Conservation (phyloP, 495 filamentous ascomycete species). For the Penicillium odoratum region DNA sequence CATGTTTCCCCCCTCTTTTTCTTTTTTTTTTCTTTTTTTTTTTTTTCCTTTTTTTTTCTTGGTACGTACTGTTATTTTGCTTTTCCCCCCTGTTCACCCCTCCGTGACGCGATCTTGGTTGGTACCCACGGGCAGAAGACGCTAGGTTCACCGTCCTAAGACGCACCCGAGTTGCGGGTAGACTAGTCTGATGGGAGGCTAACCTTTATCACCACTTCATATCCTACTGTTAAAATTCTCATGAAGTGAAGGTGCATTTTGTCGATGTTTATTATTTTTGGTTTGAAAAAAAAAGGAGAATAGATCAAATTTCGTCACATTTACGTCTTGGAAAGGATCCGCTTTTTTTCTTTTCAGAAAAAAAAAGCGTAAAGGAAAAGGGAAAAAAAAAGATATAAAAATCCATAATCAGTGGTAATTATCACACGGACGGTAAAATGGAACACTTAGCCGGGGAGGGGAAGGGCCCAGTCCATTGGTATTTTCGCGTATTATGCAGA, state of each 20-base stretch:
- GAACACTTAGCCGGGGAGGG: conserved; percentile 27
- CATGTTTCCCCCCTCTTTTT: conserved; percentile 7
- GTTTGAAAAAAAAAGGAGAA: background rate
- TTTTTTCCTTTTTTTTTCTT: conserved; percentile 14
- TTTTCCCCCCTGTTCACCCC: conserved; percentile 22
- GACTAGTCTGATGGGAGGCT: conserved; percentile 43
- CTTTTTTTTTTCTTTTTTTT: conserved; percentile 1
- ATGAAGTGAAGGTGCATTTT: background rate
- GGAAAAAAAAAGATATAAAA: conserved; percentile 9
- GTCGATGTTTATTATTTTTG: too few relatives aligned
- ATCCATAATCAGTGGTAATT: background rate
- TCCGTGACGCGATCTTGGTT: conserved; percentile 33
- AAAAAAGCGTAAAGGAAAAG: background rate
- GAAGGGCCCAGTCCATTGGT: conserved; percentile 25
- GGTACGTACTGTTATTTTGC: conserved; percentile 10
- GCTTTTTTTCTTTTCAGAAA: conserved; percentile 13
- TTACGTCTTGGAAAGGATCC: conserved; percentile 13
- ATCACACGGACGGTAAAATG: conserved; percentile 17
- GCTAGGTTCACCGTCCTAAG: conserved; percentile 41
- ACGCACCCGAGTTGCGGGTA: conserved; percentile 41
- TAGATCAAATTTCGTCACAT: conserved; percentile 12
- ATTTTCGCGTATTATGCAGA: background rate
- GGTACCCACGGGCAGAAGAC: conserved; percentile 36
- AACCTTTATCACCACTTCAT: conserved; percentile 22
- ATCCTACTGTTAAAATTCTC: background rate